Evolutionary conservation across 2,329 filamentous ascomycete species (phyloP).

Genomic region (Ceratocystis harringtonii): DNA sequence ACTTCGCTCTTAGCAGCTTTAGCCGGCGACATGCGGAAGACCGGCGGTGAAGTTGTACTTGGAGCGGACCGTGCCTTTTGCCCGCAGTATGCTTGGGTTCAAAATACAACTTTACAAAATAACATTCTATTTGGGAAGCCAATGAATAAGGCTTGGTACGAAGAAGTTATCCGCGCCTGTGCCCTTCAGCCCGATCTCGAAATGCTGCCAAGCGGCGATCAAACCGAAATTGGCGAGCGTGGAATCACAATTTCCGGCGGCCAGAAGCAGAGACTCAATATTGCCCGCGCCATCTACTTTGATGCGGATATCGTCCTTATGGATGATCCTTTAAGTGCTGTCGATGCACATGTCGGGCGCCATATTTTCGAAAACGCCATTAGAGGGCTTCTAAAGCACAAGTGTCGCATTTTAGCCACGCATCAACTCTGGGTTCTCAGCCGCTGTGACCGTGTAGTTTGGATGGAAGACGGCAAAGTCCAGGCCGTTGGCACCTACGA

Average conservation of each 20-base stretch:
- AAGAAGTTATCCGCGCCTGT: constrained; percentile 71
- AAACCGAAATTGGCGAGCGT: constrained; percentile 86
- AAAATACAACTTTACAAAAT: constrained; percentile 72
- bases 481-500: constrained; percentile 79
- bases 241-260: constrained; percentile 92
- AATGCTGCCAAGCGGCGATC: constrained; percentile 79
- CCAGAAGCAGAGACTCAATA: constrained; percentile 89
- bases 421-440: constrained; percentile 89
- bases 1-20: constrained; percentile 76
- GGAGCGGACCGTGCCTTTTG: constrained; percentile 79
- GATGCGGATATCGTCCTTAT: constrained; percentile 52
- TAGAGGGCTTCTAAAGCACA: constrained; percentile 70
- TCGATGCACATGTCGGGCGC: constrained; percentile 54
- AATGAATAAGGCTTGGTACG: constrained; percentile 63
- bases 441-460: constrained; percentile 80
- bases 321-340: constrained; percentile 54
- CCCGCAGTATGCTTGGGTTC: constrained; percentile 95
- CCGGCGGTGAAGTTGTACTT: constrained; percentile 54
- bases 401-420: constrained; percentile 81
- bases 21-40: constrained; percentile 87
- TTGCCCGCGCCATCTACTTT: constrained; percentile 66
- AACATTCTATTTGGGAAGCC: constrained; percentile 86
- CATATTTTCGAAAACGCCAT: constrained; percentile 92
- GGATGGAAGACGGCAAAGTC: constrained; percentile 78
- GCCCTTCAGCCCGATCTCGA: constrained; percentile 74